Conservation (phyloP, 2,329 filamentous ascomycete species). For the Apiospora pterosperma region DNA sequence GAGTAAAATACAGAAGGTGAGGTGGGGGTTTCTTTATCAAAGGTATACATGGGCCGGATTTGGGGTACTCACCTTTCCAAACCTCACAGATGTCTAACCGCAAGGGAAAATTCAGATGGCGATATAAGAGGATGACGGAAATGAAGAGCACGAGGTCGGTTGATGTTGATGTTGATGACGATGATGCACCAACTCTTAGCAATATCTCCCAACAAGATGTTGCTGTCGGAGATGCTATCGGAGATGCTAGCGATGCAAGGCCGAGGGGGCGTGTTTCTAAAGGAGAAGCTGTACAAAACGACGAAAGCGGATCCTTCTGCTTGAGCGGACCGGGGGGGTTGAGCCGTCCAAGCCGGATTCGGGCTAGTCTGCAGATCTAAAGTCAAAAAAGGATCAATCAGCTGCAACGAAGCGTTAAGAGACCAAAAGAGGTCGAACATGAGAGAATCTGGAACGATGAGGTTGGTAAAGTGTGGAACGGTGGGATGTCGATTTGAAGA, state of each 20-base stretch:
- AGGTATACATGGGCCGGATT: too few relatives aligned
- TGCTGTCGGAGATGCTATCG: background rate
- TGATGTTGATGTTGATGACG: background rate
- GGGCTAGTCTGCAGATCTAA: constrained; percentile 9
- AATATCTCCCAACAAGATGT: background rate
- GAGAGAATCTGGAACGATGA: constrained; percentile 2
- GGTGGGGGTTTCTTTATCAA: too few relatives aligned
- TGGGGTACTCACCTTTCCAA: too few relatives aligned
- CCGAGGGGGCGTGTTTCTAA: background rate
- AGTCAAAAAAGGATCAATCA: constrained; percentile 9
- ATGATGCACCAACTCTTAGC: too few relatives aligned
- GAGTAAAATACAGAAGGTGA: background rate
- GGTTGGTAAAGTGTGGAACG: constrained; percentile 6
- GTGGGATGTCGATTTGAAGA: background rate
- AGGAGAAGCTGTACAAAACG: background rate
- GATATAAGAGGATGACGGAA: background rate
- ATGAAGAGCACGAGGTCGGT: background rate
- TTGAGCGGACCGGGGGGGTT: background rate
- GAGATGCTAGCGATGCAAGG: background rate
- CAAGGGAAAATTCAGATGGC: background rate
- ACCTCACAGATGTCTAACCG: too few relatives aligned
- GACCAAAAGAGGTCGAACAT: background rate
- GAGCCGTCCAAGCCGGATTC: background rate
- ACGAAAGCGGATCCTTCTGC: background rate
- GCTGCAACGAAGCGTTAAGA: constrained; percentile 5